Percentiles rank a stretch among this genome's conserved stretches.
Evolutionary conservation across 2,329 filamentous ascomycete species (phyloP).

Genomic region (Sarocladium kiliense): DNA sequence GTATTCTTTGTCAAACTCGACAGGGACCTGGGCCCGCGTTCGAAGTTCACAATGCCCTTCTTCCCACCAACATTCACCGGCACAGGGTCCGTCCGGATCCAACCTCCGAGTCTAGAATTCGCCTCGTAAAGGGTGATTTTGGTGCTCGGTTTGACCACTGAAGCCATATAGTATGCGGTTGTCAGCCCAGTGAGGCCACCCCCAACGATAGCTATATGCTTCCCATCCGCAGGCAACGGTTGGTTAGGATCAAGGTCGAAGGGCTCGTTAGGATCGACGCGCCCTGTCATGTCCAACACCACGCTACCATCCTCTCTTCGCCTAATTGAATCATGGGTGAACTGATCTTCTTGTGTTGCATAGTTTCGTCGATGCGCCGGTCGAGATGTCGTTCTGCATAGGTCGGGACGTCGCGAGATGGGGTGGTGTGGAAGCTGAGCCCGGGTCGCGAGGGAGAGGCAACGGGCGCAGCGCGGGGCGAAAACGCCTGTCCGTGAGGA

Average conservation of each 20-base stretch:
- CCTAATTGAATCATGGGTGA: not conserved
- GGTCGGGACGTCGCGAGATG: not conserved
- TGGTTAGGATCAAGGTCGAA: not conserved
- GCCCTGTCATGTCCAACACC: not conserved
- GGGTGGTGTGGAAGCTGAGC: not conserved
- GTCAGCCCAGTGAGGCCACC: conserved; percentile 80
- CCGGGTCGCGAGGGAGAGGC: not conserved
- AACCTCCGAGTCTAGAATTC: conserved; percentile 68
- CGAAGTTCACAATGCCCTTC: conserved; percentile 61
- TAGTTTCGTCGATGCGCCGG: not conserved
- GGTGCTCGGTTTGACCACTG: conserved; percentile 55
- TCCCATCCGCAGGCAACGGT: conserved; percentile 17
- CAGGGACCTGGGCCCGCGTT: conserved; percentile 77
- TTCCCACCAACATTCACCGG: conserved; percentile 52
- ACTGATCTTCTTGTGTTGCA: not conserved
- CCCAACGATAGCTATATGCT: conserved; percentile 63
- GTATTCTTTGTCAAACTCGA: conserved; percentile 37
- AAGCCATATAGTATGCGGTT: conserved; percentile 70
- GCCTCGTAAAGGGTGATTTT: conserved; percentile 81
- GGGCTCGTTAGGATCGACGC: not conserved
- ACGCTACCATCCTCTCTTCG: too few species aligned
- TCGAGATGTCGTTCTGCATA: not conserved
- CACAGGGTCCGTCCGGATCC: conserved; percentile 66
- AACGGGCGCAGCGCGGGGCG: not conserved
- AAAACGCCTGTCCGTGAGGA: not conserved